Evolutionary conservation across 2,329 filamentous ascomycete genomes (phyloP), one percentile per base, ranked within the genome.

Genomic region (Pseudonectria buxi): DNA sequence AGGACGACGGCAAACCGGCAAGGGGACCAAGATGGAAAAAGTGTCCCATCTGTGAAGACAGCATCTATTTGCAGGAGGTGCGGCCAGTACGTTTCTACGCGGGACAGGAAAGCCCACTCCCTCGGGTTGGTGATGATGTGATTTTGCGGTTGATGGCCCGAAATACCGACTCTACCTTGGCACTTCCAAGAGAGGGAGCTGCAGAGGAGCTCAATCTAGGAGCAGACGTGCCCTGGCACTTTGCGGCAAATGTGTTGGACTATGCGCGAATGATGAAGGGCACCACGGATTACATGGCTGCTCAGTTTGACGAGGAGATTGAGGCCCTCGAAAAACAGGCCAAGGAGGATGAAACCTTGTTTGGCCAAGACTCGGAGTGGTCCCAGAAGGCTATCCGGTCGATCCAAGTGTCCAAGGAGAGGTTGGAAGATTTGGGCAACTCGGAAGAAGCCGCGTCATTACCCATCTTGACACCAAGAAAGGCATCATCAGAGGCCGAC

Each of bases 181-280:
- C 90, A 3, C 70, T 98, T 46, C 92, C 92, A 10, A 76, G 83
- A 45, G 90, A 95, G 57, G 81, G 83, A 3, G 73, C 73, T 4
- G 78, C 78, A 3, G 84, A 92, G 46, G 71, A 77, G 3, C 68
- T 87, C 18, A 73, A 74, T 22, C 72, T 76, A 14, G 76, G 76
- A 7, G 80, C 90, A 33, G 83, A 89, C 51, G 78, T 96, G 25
- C 92, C 92, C 0, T 98, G 92, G 92, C 87, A 94, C 58, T 88
- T 92, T 62, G 87, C 86, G 6, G 88, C 87, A 9, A 94, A 95
- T 51, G 88, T 95, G 25, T 74, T 94, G 56, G 92, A 98, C 57
- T 98, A 95, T 60, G 87, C 89, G 12, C 79, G 89, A 26, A 83
- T 96, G 36, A 95, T 98, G 86, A 94, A 90, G 57, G 92, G 89